Conservation (phyloP, 768 basidiomycete genomes). For the Podaxis pistillaris region DNA sequence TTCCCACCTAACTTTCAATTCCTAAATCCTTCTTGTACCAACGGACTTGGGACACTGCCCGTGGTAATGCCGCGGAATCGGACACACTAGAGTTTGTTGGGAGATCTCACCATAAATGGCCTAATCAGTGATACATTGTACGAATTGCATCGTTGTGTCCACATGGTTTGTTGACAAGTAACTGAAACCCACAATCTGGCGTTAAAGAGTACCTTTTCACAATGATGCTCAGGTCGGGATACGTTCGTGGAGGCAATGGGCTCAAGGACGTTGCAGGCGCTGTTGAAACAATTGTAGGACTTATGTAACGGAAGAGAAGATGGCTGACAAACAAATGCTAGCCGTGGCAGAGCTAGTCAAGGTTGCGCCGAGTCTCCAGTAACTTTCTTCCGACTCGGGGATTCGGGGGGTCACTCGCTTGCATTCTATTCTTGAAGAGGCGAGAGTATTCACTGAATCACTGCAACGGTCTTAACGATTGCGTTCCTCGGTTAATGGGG, state of each 20-base stretch:
- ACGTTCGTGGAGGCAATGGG: constrained; percentile 17
- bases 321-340: constrained; percentile 34
- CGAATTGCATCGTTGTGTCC: constrained; percentile 15
- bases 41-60: constrained; percentile 26
- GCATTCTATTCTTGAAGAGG: too few relatives aligned
- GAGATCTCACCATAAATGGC: constrained; percentile 26
- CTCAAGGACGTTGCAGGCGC: constrained; percentile 43
- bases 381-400: too few relatives aligned
- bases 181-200: constrained; percentile 21
- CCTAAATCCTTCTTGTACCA: constrained; percentile 33
- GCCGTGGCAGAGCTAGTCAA: constrained; percentile 25
- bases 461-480: too few relatives aligned
- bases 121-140: constrained; percentile 44
- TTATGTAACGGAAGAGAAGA: constrained; percentile 34
- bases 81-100: constrained; percentile 48
- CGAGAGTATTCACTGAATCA: too few relatives aligned
- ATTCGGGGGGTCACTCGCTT: too few relatives aligned
- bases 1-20: constrained; percentile 20
- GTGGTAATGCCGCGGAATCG: constrained; percentile 23
- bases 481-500: background rate
- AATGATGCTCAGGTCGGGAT: constrained; percentile 35
- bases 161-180: background rate
- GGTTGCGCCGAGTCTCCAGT: background rate
- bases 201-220: constrained; percentile 36
- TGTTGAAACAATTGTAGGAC: constrained; percentile 46